Percentiles rank a stretch among this genome's conserved stretches.
Conservation (phyloP, 2,329 filamentous ascomycete species). For the Thermoascus crustaceus region DNA sequence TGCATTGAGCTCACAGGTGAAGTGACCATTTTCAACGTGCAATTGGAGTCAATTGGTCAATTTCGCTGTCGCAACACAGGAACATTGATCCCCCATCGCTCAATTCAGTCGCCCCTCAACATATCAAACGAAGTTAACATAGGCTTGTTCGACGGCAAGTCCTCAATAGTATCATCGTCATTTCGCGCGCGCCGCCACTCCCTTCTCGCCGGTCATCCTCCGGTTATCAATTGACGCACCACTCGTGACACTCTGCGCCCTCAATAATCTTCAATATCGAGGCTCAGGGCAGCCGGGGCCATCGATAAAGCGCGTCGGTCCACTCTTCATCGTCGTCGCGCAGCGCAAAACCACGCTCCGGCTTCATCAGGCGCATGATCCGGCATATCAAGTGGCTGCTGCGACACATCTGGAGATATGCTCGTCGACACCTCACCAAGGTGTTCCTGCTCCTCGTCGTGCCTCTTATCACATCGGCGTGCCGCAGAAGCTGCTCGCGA, state of each 20-base stretch:
- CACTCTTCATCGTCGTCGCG: conserved; percentile 63
- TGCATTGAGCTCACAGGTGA: too few relatives aligned
- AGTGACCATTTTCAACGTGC: too few relatives aligned
- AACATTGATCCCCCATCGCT: too few relatives aligned
- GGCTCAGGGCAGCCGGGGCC: conserved; percentile 22
- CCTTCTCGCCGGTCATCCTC: conserved; percentile 27
- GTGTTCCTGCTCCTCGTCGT: conserved; percentile 81
- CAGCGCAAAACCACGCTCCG: conserved; percentile 66
- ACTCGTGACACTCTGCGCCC: conserved; percentile 32
- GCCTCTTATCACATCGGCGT: conserved; percentile 81
- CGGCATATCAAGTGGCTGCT: conserved; percentile 70
- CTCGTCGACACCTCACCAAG: conserved; percentile 74
- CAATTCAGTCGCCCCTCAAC: too few relatives aligned
- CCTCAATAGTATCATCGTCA: conserved; percentile 21
- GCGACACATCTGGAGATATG: conserved; percentile 72
- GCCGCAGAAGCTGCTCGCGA: conserved; percentile 65
- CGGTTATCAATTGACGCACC: conserved; percentile 27
- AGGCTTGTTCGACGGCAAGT: conserved; percentile 40
- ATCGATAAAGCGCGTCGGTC: conserved; percentile 37
- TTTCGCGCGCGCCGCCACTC: conserved; percentile 29
- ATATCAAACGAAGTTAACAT: too few relatives aligned
- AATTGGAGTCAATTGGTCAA: too few relatives aligned
- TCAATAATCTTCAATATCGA: conserved; percentile 42
- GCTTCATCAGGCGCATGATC: conserved; percentile 66
- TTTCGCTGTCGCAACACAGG: too few relatives aligned